A percentile compares a stretch with the other conserved stretches of the same genome.
phyloP scores from a whole-genome alignment of 768 basidiomycete species.

The Termitomyces sp. region DNA sequence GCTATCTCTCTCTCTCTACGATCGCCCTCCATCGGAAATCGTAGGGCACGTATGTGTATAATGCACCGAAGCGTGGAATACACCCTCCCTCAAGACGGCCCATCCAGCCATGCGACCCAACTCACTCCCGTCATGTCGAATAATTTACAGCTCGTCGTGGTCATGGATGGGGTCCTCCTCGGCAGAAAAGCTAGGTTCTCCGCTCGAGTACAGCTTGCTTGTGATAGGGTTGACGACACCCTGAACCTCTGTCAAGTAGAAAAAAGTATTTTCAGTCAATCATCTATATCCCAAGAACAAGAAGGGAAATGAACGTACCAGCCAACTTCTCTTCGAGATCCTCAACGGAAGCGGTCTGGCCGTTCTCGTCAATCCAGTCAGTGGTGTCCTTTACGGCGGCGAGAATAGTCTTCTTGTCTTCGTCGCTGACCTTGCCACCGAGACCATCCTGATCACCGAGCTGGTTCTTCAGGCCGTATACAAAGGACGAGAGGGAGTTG shows the following conservation, averaged over 20 bases:
- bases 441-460: slow-evolving; percentile 85
- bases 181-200: slow-evolving; percentile 28
- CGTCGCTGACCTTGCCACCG: slow-evolving; percentile 80
- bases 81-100: background rate
- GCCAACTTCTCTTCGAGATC: slow-evolving; percentile 90
- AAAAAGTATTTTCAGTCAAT: slow-evolving; percentile 1
- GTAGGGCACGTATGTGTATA: background rate
- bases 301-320: slow-evolving; percentile 26
- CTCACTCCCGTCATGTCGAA: background rate
- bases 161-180: slow-evolving; percentile 38
- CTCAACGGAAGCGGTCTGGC: slow-evolving; percentile 70
- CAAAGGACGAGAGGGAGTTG: slow-evolving; percentile 75
- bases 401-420: slow-evolving; percentile 82
- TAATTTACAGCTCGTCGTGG: slow-evolving; percentile 45
- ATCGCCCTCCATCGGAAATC: slow-evolving; percentile 4
- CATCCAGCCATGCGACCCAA: background rate
- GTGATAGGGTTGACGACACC: slow-evolving; percentile 80
- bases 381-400: slow-evolving; percentile 82
- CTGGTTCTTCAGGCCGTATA: slow-evolving; percentile 87
- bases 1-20: slow-evolving; percentile 6
- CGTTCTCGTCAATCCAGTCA: slow-evolving; percentile 90
- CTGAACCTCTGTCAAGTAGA: slow-evolving; percentile 51
- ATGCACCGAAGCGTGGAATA: slow-evolving; percentile 7
- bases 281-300: background rate
- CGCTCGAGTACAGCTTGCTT: slow-evolving; percentile 65